Base-by-base conservation (phyloP, 2,329 filamentous ascomycete genomes). In the Daldinia sp. region DNA sequence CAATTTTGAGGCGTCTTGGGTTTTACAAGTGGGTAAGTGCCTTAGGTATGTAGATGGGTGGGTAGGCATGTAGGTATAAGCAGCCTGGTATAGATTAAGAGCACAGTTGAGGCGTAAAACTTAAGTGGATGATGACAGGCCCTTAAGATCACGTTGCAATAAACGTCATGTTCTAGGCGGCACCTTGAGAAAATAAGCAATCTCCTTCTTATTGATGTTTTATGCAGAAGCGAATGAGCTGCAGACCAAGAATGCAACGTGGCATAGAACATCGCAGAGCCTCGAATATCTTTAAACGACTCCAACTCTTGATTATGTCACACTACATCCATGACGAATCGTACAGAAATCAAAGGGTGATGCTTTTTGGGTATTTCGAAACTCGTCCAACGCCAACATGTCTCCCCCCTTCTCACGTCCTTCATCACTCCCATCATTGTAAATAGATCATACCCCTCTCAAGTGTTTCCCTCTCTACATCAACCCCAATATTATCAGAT, bases 301-400 rank as follows among this genome's bases (percentile, higher is more conserved):
- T 49, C 27, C 34, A 35, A 32, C 19, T 50, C 7, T 25, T 23
- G 17, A 48, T 55, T 58, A 58, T 52, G 47, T 62, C 53, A 55
- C 43, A 27, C 57, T 39, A 58, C 23, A 19, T 13, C 43, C 23
- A 25, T 60, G 29, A 15, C 39, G 15, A 17, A 39, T 17, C 19
- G 30, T 37, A 25, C 13, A 41, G 9, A 61, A 54, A 50, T 57
- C 23, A 10, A 58, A 64, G 35, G 15, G 4, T 47, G 25, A n/a
- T n/a, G n/a, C n/a, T 27, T 61, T 54, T 37, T 10, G 50, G 58
- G 61, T 64, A 64, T 61, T 30, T 10, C 27, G 5, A 13, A 48
- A 29, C 4, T 35, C 43, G 25, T 23, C 15, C 57, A 64, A 53
- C 55, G 55, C 56, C 48, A 51, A 51, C n/a, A 32, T 51, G 15